phyloP scores from a whole-genome alignment of 345 rosid species.

The Sisymbrium altissimum region DNA sequence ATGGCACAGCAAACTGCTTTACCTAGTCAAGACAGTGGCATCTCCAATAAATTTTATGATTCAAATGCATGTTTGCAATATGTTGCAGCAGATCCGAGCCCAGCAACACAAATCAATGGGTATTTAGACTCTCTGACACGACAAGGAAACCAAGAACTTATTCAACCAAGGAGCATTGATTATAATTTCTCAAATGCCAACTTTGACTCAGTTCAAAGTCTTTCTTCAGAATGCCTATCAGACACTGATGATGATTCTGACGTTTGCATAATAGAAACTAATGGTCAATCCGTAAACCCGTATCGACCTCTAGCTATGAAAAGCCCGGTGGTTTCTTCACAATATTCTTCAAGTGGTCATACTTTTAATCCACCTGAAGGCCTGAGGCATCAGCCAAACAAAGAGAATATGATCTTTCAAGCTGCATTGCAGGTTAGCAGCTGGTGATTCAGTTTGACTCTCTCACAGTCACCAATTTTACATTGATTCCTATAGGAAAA shows the following conservation, averaged over 20 bases:
- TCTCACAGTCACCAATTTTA: not conserved
- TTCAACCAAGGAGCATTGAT: conserved; percentile 36
- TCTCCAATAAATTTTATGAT: conserved; percentile 27
- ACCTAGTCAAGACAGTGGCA: conserved; percentile 26
- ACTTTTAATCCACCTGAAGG: conserved; percentile 36
- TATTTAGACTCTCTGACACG: conserved; percentile 32
- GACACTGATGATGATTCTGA: conserved; percentile 67
- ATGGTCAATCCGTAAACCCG: conserved; percentile 51
- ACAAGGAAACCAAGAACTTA: conserved; percentile 36
- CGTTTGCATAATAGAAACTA: conserved; percentile 72
- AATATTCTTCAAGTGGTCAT: conserved; percentile 29
- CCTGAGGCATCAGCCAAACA: conserved; percentile 40
- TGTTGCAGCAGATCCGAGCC: conserved; percentile 30
- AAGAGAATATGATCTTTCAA: conserved; percentile 54
- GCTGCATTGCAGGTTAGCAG: conserved; percentile 79
- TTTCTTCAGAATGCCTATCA: conserved; percentile 53
- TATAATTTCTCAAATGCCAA: conserved; percentile 49
- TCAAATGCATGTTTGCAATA: conserved; percentile 34
- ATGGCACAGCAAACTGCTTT: conserved; percentile 31
- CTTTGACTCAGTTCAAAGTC: conserved; percentile 69
- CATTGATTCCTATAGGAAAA: not conserved
- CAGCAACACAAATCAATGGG: conserved; percentile 31
- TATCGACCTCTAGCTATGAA: conserved; percentile 34
- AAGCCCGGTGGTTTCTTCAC: conserved; percentile 30
- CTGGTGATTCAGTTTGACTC: not conserved